These are phyloP conservation scores for Nakazawaea pomicola DNA, from an alignment of 805 yeast species.

Conservation along the genomic window DNA sequence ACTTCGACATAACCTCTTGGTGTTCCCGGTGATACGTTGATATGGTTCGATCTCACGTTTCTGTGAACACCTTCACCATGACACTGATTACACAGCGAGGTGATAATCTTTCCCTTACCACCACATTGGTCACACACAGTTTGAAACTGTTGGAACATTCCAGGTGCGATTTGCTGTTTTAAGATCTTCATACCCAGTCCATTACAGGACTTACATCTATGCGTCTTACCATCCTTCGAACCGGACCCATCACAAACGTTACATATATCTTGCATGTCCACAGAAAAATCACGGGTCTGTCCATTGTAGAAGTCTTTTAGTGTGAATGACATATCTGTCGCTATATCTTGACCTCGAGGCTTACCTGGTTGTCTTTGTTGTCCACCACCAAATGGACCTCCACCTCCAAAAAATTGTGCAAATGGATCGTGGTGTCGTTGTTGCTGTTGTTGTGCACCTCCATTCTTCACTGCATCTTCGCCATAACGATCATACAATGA, in stretches of 20 bases:
- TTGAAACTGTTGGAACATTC: constrained; percentile 84
- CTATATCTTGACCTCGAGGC: constrained; percentile 59
- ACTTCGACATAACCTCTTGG: constrained; percentile 53
- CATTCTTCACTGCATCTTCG: constrained; percentile 62
- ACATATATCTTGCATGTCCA: constrained; percentile 74
- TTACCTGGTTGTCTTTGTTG: constrained; percentile 27
- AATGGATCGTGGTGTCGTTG: constrained; percentile 32
- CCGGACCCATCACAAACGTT: constrained; percentile 81
- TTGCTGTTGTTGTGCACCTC: constrained; percentile 41
- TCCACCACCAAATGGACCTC: background rate
- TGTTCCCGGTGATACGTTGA: constrained; percentile 69
- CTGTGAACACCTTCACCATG: constrained; percentile 62
- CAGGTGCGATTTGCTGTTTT: constrained; percentile 77
- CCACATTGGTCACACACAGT: constrained; percentile 73
- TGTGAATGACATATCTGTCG: constrained; percentile 49
- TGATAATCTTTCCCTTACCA: constrained; percentile 69
- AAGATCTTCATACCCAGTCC: constrained; percentile 71
- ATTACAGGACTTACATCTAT: constrained; percentile 60
- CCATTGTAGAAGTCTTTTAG: constrained; percentile 72
- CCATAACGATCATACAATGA: constrained; percentile 72
- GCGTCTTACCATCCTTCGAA: constrained; percentile 68
- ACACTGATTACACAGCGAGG: constrained; percentile 64
- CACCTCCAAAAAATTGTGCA: constrained; percentile 51
- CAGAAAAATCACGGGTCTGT: constrained; percentile 48
- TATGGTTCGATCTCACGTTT: constrained; percentile 49